phyloP scores from a whole-genome alignment of 768 basidiomycete genomes.

The Calocera cornea region DNA sequence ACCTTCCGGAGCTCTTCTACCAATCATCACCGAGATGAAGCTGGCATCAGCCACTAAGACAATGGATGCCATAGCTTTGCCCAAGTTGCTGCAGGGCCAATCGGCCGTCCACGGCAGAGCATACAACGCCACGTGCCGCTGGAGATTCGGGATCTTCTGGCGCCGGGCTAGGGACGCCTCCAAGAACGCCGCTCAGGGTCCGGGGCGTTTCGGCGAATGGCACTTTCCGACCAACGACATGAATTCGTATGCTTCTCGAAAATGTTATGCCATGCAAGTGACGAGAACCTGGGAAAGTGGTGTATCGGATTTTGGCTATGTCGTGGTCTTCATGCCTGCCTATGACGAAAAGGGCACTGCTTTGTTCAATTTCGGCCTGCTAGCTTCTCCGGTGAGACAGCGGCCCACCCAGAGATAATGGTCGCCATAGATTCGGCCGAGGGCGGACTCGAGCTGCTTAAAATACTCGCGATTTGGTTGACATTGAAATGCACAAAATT shows the following conservation, averaged over 20 bases:
- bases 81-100: neutral
- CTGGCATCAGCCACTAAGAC: too few species aligned
- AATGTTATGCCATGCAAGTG: neutral
- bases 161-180: neutral
- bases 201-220: conserved; percentile 1
- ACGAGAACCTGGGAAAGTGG: neutral
- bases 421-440: neutral
- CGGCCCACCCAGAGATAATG: neutral
- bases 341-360: neutral
- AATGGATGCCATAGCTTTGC: too few species aligned
- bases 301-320: neutral
- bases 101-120: neutral
- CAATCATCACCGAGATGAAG: neutral
- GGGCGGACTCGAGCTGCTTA: neutral
- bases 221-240: neutral
- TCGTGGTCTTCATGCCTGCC: neutral
- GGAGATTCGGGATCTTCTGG: neutral
- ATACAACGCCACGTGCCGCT: neutral
- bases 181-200: conserved; percentile 2
- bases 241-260: neutral
- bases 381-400: neutral
- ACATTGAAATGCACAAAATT: neutral
- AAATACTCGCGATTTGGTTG: neutral
- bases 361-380: neutral
- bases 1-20: neutral